phyloP scores from a whole-genome alignment of 352 stramenopile species.

The Phytophthora pini region DNA sequence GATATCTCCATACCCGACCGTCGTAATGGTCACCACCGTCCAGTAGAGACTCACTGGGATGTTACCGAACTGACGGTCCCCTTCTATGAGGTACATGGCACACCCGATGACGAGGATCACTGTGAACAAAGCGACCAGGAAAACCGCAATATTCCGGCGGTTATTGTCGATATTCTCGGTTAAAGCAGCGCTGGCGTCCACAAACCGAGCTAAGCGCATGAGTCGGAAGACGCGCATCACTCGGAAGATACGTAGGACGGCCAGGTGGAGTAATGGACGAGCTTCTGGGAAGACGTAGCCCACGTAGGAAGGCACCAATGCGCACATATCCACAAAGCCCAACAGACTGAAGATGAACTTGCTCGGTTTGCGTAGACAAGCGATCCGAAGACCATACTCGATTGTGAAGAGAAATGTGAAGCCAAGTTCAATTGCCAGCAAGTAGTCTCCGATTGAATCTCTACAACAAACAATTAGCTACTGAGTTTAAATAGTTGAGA shows the following conservation, averaged over 20 bases:
- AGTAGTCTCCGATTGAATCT: slow-evolving; percentile 63
- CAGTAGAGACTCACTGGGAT: slow-evolving; percentile 87
- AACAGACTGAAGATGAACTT: slow-evolving; percentile 78
- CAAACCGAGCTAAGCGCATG: slow-evolving; percentile 73
- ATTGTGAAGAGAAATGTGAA: slow-evolving; percentile 86
- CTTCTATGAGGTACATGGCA: slow-evolving; percentile 87
- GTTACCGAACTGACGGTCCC: slow-evolving; percentile 77
- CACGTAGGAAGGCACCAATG: slow-evolving; percentile 82
- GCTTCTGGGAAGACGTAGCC: slow-evolving; percentile 68
- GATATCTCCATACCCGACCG: slow-evolving; percentile 85
- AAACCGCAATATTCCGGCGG: slow-evolving; percentile 79
- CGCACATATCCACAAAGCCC: slow-evolving; percentile 78
- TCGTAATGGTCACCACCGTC: slow-evolving; percentile 88
- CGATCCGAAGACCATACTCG: slow-evolving; percentile 74
- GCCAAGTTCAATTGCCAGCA: slow-evolving; percentile 75
- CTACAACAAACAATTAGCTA: slow-evolving; percentile 20
- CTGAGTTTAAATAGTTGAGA: not conserved
- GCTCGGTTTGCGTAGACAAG: slow-evolving; percentile 63
- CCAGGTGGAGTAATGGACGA: slow-evolving; percentile 72
- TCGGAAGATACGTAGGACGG: slow-evolving; percentile 79
- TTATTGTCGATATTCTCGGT: slow-evolving; percentile 85
- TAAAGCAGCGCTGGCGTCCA: slow-evolving; percentile 72
- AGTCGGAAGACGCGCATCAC: slow-evolving; percentile 85
- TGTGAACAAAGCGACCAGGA: slow-evolving; percentile 76
- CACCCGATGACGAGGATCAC: slow-evolving; percentile 84